These are phyloP conservation scores for Tremella yokohamensis DNA, from an alignment of 768 basidiomycete species.

Conservation along the genomic window DNA sequence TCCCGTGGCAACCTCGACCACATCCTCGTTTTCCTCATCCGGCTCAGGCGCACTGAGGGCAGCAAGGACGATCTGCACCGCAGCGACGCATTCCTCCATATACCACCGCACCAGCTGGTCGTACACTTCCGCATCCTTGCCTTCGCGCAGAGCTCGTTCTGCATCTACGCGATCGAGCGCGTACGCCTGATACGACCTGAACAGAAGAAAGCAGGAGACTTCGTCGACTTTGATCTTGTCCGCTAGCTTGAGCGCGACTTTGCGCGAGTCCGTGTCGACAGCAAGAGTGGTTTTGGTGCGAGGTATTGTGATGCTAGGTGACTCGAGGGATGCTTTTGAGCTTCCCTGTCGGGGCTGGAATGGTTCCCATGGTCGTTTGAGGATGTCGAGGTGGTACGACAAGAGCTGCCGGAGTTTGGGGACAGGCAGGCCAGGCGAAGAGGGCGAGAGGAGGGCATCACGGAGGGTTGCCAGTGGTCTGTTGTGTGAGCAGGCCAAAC, in stretches of 20 bases:
- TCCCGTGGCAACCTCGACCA: constrained; percentile 19
- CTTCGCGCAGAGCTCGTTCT: constrained; percentile 47
- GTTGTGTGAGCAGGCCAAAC: too few relatives aligned
- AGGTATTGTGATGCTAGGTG: constrained; percentile 64
- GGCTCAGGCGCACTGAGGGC: too few relatives aligned
- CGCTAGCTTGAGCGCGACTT: constrained; percentile 69
- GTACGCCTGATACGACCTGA: constrained; percentile 72
- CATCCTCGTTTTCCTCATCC: constrained; percentile 56
- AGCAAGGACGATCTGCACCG: constrained; percentile 63
- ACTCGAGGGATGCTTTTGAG: constrained; percentile 66
- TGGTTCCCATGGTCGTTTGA: constrained; percentile 52
- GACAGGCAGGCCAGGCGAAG: constrained; percentile 17
- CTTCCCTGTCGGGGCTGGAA: constrained; percentile 68
- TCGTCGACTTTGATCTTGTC: constrained; percentile 71
- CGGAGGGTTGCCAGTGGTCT: constrained; percentile 38
- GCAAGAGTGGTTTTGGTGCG: constrained; percentile 61
- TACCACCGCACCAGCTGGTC: constrained; percentile 73
- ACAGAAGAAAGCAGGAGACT: constrained; percentile 68
- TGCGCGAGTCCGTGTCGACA: constrained; percentile 68
- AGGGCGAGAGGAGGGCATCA: constrained; percentile 30
- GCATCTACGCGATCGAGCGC: constrained; percentile 52
- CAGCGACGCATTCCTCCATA: constrained; percentile 70
- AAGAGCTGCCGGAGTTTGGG: constrained; percentile 25
- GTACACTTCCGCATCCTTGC: constrained; percentile 50
- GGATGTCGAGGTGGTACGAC: constrained; percentile 20